phyloP scores from a whole-genome alignment of 148 eudicot species.

The Cornus florida region DNA sequence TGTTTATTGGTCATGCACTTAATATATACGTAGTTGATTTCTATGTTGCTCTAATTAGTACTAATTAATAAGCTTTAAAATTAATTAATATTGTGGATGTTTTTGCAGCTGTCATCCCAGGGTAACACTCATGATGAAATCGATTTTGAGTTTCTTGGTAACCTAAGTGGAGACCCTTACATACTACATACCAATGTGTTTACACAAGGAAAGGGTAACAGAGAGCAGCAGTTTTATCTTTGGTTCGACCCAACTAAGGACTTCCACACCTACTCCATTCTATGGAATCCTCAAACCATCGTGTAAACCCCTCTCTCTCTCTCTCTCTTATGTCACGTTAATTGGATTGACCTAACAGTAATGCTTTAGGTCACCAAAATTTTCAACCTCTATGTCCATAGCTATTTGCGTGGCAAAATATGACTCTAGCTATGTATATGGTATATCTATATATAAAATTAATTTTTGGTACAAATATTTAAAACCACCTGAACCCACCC shows the following conservation, averaged over 20 bases:
- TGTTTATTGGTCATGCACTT: background rate
- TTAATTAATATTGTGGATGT: background rate
- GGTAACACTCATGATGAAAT: slow-evolving; percentile 16
- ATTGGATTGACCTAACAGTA: too few relatives aligned
- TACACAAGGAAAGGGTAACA: slow-evolving; percentile 16
- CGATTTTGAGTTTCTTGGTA: slow-evolving; percentile 17
- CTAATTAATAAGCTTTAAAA: too few relatives aligned
- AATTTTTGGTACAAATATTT: too few relatives aligned
- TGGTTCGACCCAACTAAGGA: slow-evolving; percentile 16
- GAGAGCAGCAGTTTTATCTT: slow-evolving; percentile 11
- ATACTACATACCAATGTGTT: slow-evolving; percentile 8
- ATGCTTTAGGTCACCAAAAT: too few relatives aligned
- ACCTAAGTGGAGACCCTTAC: slow-evolving; percentile 11
- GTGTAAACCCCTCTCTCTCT: background rate
- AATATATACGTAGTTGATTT: background rate
- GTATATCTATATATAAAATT: too few relatives aligned
- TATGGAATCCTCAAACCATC: slow-evolving; percentile 18
- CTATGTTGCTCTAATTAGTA: background rate
- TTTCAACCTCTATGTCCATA: too few relatives aligned
- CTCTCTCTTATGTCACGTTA: background rate
- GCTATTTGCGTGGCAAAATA: too few relatives aligned
- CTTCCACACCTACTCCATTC: slow-evolving; percentile 19
- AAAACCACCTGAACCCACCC: too few relatives aligned
- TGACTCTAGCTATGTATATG: too few relatives aligned
- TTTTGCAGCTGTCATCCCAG: slow-evolving; percentile 11